These are phyloP conservation scores for Aspergillus saccharolyticus DNA, from an alignment of 495 filamentous ascomycete species.

Conservation along the genomic window DNA sequence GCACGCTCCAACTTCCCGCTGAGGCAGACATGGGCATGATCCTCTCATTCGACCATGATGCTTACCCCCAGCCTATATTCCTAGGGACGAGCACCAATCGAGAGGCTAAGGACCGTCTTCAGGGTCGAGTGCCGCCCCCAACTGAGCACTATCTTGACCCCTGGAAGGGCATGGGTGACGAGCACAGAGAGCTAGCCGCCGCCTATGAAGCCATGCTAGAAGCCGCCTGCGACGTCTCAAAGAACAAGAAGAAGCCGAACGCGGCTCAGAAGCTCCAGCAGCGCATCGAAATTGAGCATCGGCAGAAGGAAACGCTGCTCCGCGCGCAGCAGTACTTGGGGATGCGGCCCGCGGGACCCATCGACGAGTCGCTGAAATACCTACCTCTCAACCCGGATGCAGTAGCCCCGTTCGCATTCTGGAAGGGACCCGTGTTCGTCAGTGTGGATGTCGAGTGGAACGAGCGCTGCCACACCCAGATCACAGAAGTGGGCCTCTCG, in stretches of 20 bases:
- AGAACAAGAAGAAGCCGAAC: constrained; percentile 37
- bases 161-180: constrained; percentile 18
- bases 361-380: constrained; percentile 3
- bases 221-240: constrained; percentile 33
- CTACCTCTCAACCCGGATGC: constrained; percentile 10
- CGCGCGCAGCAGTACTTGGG: constrained; percentile 66
- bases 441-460: constrained; percentile 78
- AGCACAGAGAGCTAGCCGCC: constrained; percentile 16
- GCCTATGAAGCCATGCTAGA: constrained; percentile 48
- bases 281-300: constrained; percentile 39
- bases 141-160: constrained; percentile 1
- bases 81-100: constrained; percentile 49
- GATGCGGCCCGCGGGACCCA: constrained; percentile 37
- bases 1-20: constrained; percentile 46
- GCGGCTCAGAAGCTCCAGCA: constrained; percentile 49
- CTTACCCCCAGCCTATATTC: constrained; percentile 57
- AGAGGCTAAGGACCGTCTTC: constrained; percentile 30
- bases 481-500: constrained; percentile 86
- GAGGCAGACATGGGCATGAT: constrained; percentile 45
- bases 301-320: constrained; percentile 48
- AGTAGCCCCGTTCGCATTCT: constrained; percentile 40
- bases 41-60: constrained; percentile 50
- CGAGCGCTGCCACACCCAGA: constrained; percentile 53
- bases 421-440: constrained; percentile 62
- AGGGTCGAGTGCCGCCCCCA: constrained; percentile 26